Base-by-base conservation (phyloP, 331 rosid species). In the Prunus yedoensis region DNA sequence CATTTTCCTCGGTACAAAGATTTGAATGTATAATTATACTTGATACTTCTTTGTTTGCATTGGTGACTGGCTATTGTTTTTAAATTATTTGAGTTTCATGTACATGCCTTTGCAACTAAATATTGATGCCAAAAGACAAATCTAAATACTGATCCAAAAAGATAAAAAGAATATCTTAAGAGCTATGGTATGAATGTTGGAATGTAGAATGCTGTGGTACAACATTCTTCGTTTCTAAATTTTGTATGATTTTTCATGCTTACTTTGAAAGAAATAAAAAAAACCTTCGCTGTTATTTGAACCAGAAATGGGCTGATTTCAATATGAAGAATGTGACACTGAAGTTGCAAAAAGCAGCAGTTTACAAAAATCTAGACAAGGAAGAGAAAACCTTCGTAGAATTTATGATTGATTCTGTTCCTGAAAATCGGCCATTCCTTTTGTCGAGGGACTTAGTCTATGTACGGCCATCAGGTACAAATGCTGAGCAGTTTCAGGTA, bases 371-470 rank as follows among this genome's bases (percentile, higher is more conserved):
- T 0, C 15, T 0, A 3, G 53, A 61, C 25, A 57, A 53, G 69
- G 77, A 71, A 7, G 77, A 68, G 27, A 80, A 75, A 68, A 78
- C 11, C 52, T 83, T 86, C 61, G 84, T 73, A 17, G 71, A 10
- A 25, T 75, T 86, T 45, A 43, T 68, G 66, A 73, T 86, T 16
- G 80, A 68, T 38, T 76, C 76, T 71, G 25, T 76, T 50, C 78
- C 35, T 5, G 62, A 21, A 62, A 30, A 38, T 13, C 75, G 79
- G 1, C 88, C 90, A 14, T 83, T 57, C 72, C 86, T 86, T 64
- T 81, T 83, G 50, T 86, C 86, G 32, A 78, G 90, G 71, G 88
- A 86, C 71, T 47, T 81, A 8, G 88, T 83, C 32, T 58, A 63
- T 46, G 84, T 83, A 47, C 73, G 75, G 61, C 88, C 83, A 58